Evolutionary conservation across 345 rosid species (phyloP), one percentile per base, ranked within the genome.

Genomic region (Aethionema arabicum): DNA sequence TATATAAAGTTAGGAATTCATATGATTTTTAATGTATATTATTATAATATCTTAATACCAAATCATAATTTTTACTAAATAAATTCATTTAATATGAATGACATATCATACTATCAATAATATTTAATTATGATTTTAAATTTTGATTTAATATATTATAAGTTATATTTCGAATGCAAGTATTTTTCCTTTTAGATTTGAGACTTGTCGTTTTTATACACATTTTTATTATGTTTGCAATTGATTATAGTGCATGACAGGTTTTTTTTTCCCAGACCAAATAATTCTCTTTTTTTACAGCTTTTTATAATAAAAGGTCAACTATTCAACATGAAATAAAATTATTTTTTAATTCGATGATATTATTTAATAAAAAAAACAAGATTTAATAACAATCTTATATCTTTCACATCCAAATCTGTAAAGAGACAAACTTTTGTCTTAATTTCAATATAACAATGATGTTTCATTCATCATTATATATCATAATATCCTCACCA

Each of bases 391-490:
- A n/a, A n/a, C 40, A 37, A 37, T 48, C 47, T 29, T 51, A 4
- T 49, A 51, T 51, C 36, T 49, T 51, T 65, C 65, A 65, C 65
- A 64, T 58, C 43, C 36, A 57, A 37, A 21, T 44, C 61, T 56
- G 58, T 57, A 49, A 40, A 57, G 38, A 35, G 40, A 41, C 9
- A 15, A 39, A 63, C 30, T 64, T 42, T 57, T 57, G 57, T 70
- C 50, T 36, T 64, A 42, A 51, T 57, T 71, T 65, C 70, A 64
- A 65, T 65, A 8, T 7, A 15, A 64, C 75, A 71, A 71, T 71
- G 75, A 71, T 71, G 61, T 57, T 37, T 71, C 32, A 31, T n/a
- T 61, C 41, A 12, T 32, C 46, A 70, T 61, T 11, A 21, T 21
- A 40, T 40, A 56, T 63, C 48, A 36, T 27, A 32, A 21, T 52